These are phyloP conservation scores for Dictyostelium intermedium DNA, from an alignment of 78 protist genomes.

Conservation along the genomic window DNA sequence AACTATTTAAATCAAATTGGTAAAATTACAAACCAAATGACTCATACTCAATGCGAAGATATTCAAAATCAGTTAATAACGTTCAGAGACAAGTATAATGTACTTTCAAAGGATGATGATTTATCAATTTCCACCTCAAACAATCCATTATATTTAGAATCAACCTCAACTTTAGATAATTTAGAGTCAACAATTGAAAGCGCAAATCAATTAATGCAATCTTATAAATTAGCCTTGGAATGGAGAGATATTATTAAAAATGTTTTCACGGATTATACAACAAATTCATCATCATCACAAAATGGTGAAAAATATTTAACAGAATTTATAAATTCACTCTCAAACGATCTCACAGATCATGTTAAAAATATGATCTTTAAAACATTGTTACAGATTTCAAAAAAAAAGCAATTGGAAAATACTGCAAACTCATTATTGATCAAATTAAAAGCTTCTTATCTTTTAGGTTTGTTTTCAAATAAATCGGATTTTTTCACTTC, in stretches of 20 bases:
- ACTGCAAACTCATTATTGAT: background rate
- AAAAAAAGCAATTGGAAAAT: constrained; percentile 10
- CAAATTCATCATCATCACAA: background rate
- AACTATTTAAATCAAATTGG: constrained; percentile 7
- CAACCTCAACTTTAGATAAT: background rate
- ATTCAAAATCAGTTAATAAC: background rate
- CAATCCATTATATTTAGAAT: background rate
- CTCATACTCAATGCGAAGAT: background rate
- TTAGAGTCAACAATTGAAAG: background rate
- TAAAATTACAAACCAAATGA: background rate
- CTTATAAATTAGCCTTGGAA: background rate
- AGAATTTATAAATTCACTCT: background rate
- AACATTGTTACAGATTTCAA: constrained; percentile 16
- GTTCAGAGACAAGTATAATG: background rate
- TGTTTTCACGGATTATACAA: background rate
- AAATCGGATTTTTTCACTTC: background rate
- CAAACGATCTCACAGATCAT: constrained; percentile 8
- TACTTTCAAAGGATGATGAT: background rate
- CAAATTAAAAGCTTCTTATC: background rate
- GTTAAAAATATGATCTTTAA: constrained; percentile 12
- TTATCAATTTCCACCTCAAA: background rate
- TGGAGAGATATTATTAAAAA: constrained; percentile 34
- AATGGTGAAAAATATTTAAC: background rate
- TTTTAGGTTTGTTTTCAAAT: constrained; percentile 14
- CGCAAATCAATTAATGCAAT: background rate